phyloP scores from a whole-genome alignment of 768 basidiomycete species.

The Agrocybe praecox region DNA sequence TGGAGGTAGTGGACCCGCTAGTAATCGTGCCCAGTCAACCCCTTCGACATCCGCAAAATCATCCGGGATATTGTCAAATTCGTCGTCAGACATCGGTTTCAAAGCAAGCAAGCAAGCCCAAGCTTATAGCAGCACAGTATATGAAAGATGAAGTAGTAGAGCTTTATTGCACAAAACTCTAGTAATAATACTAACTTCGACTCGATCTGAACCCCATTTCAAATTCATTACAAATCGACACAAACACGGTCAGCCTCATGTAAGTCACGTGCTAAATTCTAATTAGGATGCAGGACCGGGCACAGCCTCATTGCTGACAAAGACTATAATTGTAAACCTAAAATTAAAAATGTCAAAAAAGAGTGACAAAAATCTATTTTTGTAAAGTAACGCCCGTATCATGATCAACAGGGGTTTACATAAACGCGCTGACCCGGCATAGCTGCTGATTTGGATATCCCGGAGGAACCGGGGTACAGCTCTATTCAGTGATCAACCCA shows the following conservation, averaged over 20 bases:
- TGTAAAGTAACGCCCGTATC: constrained; percentile 1
- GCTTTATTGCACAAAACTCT: no score
- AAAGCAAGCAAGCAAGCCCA: background rate
- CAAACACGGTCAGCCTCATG: background rate
- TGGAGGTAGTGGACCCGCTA: constrained; percentile 21
- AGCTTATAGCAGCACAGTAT: no score
- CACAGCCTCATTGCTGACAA: background rate
- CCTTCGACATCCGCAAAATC: constrained; percentile 53
- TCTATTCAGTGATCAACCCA: no score
- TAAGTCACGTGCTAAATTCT: constrained; percentile 13
- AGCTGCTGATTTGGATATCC: background rate
- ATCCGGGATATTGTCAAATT: constrained; percentile 56
- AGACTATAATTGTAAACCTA: background rate
- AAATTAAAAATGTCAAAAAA: background rate
- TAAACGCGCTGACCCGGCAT: background rate
- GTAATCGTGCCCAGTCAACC: constrained; percentile 46
- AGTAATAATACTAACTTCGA: no score
- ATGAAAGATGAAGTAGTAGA: no score
- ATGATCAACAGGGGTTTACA: background rate
- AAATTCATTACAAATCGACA: no score
- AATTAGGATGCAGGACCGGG: no score
- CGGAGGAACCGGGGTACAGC: background rate
- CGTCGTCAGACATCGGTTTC: constrained; percentile 42
- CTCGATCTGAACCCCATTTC: no score
- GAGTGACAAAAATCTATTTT: constrained; percentile 14